These are phyloP conservation scores for Yamadazyma akitaensis DNA, from an alignment of 805 yeast species.

Conservation along the genomic window DNA sequence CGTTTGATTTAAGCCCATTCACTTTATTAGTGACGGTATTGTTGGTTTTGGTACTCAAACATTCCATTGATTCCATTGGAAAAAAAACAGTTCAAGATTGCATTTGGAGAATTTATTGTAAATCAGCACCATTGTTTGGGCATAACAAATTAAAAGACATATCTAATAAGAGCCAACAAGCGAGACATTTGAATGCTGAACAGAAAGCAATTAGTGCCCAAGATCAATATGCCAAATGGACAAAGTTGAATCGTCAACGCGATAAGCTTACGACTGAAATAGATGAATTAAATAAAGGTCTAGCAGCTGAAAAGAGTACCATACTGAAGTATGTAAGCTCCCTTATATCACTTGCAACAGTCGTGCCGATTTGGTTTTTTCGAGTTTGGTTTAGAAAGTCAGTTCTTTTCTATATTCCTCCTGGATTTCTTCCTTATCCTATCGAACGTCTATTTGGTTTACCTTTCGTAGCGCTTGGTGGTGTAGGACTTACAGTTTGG, in stretches of 20 bases:
- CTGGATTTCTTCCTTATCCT: constrained; percentile 51
- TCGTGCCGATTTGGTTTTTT: constrained; percentile 46
- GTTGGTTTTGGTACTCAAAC: constrained; percentile 34
- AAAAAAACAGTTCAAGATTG: constrained; percentile 27
- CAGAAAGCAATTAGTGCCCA: constrained; percentile 73
- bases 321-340: constrained; percentile 33
- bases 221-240: constrained; percentile 95
- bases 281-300: constrained; percentile 35
- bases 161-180: constrained; percentile 37
- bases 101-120: constrained; percentile 38
- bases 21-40: constrained; percentile 33
- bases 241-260: constrained; percentile 73
- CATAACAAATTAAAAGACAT: constrained; percentile 26
- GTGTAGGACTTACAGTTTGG: constrained; percentile 60
- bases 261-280: constrained; percentile 57
- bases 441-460: constrained; percentile 58
- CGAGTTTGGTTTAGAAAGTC: constrained; percentile 52
- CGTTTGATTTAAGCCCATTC: constrained; percentile 28
- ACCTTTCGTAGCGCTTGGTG: constrained; percentile 61
- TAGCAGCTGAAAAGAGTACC: constrained; percentile 33
- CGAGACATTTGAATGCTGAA: constrained; percentile 46
- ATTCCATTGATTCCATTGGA: constrained; percentile 36
- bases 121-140: constrained; percentile 30
- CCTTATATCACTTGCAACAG: constrained; percentile 36
- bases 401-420: constrained; percentile 58